Evolutionary conservation across 169 alveolate genomes (phyloP).

Genomic region (Cryptosporidium sp.): DNA sequence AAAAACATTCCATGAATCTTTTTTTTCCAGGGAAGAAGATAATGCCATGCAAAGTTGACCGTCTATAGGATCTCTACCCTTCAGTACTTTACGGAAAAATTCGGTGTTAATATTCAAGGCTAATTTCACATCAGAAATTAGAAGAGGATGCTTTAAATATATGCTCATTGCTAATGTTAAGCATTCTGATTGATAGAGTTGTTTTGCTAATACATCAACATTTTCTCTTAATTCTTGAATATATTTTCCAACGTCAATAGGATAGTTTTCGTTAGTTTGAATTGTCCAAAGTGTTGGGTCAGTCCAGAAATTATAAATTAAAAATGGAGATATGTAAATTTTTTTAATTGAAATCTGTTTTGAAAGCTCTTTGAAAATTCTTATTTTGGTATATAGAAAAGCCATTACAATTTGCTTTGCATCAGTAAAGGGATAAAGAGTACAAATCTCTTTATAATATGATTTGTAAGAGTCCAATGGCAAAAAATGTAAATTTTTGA

Average conservation of each 20-base stretch:
- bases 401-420: not conserved
- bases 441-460: slow-evolving; percentile 54
- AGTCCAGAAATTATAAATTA: slow-evolving; percentile 2
- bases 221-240: slow-evolving; percentile 7
- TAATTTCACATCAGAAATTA: slow-evolving; percentile 13
- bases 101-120: slow-evolving; percentile 26
- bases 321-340: slow-evolving; percentile 26
- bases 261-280: not conserved
- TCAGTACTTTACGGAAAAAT: slow-evolving; percentile 64
- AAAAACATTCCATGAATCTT: slow-evolving; percentile 67
- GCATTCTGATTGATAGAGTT: slow-evolving; percentile 62
- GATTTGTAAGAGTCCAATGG: slow-evolving; percentile 8
- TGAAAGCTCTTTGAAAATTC: slow-evolving; percentile 20
- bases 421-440: slow-evolving; percentile 51
- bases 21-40: slow-evolving; percentile 59
- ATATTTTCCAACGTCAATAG: not conserved
- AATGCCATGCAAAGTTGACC: slow-evolving; percentile 72
- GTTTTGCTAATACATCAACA: slow-evolving; percentile 2
- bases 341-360: slow-evolving; percentile 32
- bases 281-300: slow-evolving; percentile 62
- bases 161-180: slow-evolving; percentile 57
- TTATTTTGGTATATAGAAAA: slow-evolving; percentile 21
- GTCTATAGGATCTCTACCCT: slow-evolving; percentile 74
- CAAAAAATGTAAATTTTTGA: not conserved
- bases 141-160: slow-evolving; percentile 36